Percentiles rank a stretch among this genome's conserved stretches.
These are phyloP conservation scores for Phytopythium aichiense DNA, from an alignment of 352 stramenopile genomes.

Conservation along the genomic window DNA sequence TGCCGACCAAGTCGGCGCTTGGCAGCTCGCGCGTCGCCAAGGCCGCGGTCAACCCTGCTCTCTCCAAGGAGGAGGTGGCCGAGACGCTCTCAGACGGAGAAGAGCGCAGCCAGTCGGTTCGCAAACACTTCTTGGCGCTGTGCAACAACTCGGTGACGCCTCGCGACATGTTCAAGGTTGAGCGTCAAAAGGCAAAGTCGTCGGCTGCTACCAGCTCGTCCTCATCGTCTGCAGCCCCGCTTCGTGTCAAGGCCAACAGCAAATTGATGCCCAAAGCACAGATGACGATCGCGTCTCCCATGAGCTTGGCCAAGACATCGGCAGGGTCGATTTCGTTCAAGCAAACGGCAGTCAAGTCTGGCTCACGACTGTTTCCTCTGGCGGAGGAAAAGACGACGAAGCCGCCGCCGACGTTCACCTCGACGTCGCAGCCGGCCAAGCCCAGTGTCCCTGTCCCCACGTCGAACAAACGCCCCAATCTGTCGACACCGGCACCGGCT, in stretches of 20 bases:
- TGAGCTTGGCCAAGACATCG: constrained; percentile 44
- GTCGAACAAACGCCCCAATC: constrained; percentile 39
- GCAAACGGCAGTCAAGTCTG: constrained; percentile 43
- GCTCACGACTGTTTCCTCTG: constrained; percentile 53
- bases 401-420: constrained; percentile 43
- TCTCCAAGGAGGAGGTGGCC: constrained; percentile 46
- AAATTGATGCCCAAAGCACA: constrained; percentile 70
- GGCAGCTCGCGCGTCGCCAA: constrained; percentile 14
- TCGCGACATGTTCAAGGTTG: constrained; percentile 43
- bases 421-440: constrained; percentile 38
- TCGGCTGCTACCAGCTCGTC: constrained; percentile 18
- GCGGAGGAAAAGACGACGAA: constrained; percentile 58
- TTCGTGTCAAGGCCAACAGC: constrained; percentile 47
- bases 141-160: constrained; percentile 62
- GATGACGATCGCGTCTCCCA: constrained; percentile 59
- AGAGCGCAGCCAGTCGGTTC: constrained; percentile 39
- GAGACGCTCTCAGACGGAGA: constrained; percentile 40
- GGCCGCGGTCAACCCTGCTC: constrained; percentile 10
- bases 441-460: constrained; percentile 24
- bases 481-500: constrained; percentile 13
- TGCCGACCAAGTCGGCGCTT: constrained; percentile 16
- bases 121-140: constrained; percentile 45
- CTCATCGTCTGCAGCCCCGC: constrained; percentile 21
- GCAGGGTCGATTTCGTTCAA: constrained; percentile 52
- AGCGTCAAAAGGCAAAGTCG: constrained; percentile 34